phyloP scores from a whole-genome alignment of 2,329 filamentous ascomycete species.

The Sporothrix pseudoabietina region DNA sequence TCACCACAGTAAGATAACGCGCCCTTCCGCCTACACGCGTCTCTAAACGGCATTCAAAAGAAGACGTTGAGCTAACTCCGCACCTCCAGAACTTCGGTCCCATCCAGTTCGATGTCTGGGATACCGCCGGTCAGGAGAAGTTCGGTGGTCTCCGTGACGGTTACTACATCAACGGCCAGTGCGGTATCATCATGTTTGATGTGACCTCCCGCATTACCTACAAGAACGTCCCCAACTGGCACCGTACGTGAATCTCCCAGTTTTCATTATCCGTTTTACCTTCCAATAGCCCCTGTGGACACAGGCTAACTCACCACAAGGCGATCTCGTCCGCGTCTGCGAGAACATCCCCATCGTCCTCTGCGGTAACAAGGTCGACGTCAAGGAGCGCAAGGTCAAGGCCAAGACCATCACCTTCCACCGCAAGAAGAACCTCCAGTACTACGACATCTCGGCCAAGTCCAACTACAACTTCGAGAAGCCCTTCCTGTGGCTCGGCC shows the following conservation, averaged over 20 bases:
- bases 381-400: conserved; percentile 99
- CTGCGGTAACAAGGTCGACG: conserved; percentile 98
- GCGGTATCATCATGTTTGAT: conserved; percentile 99
- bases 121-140: conserved; percentile 99
- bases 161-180: conserved; percentile 99
- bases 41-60: no score
- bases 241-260: conserved; percentile 69
- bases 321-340: conserved; percentile 97
- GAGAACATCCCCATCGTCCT: conserved; percentile 99
- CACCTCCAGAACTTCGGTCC: conserved; percentile 77
- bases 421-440: conserved; percentile 99
- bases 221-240: conserved; percentile 99
- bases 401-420: conserved; percentile 99
- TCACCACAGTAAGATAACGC: conserved; percentile 81
- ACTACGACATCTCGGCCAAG: conserved; percentile 99
- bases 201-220: conserved; percentile 99
- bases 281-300: neutral
- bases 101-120: conserved; percentile 99
- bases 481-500: conserved; percentile 98
- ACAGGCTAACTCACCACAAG: conserved; percentile 54
- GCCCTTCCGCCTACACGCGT: neutral
- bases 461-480: conserved; percentile 99
- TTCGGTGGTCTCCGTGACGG: conserved; percentile 98
- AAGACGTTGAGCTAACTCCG: conserved; percentile 37
- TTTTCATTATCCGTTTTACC: neutral